Evolutionary conservation across 805 yeast species (phyloP), one percentile per base, ranked within the genome.

Genomic region (Suhomyces vadensis): DNA sequence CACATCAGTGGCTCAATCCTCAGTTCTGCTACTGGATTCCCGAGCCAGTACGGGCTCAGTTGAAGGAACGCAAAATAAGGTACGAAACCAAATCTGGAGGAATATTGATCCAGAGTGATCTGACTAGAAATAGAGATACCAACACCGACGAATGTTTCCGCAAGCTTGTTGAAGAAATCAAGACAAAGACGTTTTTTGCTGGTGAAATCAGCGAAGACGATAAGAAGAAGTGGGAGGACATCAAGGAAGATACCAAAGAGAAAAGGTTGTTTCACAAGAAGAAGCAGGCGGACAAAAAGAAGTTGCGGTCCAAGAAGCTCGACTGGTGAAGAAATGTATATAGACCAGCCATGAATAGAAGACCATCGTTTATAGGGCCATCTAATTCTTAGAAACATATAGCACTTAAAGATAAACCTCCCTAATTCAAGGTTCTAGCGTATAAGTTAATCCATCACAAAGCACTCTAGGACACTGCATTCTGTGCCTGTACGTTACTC

Each of bases 51-150:
- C 61, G 73, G 41, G 47, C 52, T 1, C 83, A 79, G 44, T 49
- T 80, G 7, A 17, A 54, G 3, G 52, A 53, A 3, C 65, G 60
- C 13, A 63, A 63, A 8, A 74, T 81, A 39, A 63, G 83, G 31
- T 84, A 79, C 56, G 71, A 78, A 41, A 79, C 84, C 1, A 78
- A 78, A 44, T 53, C 57, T 1, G 83, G 84, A 9, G 75, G 78
- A 0, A 47, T 87, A 1, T 63, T 84, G 5, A 72, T 87, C 1
- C 84, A 80, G 49, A 76, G 84, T 25, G 91, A 86, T 46, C 56
- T 64, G 6, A 65, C 77, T 4, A 63, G 96, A 23, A 78, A 79
- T 13, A 69, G 88, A 50, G 81, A 78, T 10, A 64, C 63, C 7
- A 87, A 87, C 54, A 58, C 76, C 6, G 72, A 70, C 4, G 71